Evolutionary conservation across 352 stramenopile species (phyloP).

Genomic region (Phytophthora pini): DNA sequence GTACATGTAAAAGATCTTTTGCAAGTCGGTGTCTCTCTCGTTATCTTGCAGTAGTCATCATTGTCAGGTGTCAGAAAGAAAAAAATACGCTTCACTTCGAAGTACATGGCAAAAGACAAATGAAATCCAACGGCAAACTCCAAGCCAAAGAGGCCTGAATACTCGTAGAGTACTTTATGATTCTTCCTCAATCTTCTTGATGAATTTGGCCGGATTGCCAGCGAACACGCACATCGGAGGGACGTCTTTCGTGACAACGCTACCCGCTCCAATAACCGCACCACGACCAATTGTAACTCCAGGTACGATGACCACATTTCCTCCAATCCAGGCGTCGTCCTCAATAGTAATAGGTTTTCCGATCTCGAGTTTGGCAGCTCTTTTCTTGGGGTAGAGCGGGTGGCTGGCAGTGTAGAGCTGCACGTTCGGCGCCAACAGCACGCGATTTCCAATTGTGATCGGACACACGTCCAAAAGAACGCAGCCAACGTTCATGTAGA

Average conservation of each 20-base stretch:
- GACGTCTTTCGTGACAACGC: constrained; percentile 84
- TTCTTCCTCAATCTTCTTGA: constrained; percentile 58
- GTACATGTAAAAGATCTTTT: too few species aligned
- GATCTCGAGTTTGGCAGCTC: constrained; percentile 48
- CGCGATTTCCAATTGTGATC: constrained; percentile 77
- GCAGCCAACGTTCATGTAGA: constrained; percentile 90
- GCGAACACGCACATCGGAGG: constrained; percentile 60
- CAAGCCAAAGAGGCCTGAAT: too few species aligned
- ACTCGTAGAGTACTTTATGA: too few species aligned
- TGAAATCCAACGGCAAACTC: too few species aligned
- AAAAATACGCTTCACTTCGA: too few species aligned
- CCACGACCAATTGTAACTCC: constrained; percentile 68
- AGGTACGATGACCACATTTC: constrained; percentile 60
- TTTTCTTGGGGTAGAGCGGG: constrained; percentile 53
- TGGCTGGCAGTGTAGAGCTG: constrained; percentile 81
- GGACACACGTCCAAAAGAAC: constrained; percentile 77
- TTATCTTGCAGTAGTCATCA: too few species aligned
- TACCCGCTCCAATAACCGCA: constrained; percentile 74
- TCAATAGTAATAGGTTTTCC: constrained; percentile 77
- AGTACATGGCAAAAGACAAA: too few species aligned
- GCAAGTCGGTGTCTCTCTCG: too few species aligned
- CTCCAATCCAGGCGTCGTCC: constrained; percentile 87
- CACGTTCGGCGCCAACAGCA: constrained; percentile 70
- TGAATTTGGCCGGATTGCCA: constrained; percentile 79
- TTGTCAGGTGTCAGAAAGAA: too few species aligned